Evolutionary conservation across 1,139 yeast genomes (phyloP).

Genomic region (Debaryomycetaceae sp.): DNA sequence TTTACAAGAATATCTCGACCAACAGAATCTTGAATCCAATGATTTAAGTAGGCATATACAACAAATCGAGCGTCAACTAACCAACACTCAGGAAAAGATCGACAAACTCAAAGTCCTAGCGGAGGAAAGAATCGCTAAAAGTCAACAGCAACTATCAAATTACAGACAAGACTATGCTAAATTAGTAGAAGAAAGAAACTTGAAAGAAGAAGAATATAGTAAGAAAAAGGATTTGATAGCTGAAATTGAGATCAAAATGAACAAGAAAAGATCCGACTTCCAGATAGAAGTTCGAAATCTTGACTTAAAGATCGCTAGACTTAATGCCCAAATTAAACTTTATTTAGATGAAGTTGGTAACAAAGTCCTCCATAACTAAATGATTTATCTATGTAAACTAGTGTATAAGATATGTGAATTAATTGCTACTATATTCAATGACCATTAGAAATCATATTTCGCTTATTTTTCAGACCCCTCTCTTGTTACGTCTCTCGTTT

Average conservation of each 20-base stretch:
- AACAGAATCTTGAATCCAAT: constrained; percentile 39
- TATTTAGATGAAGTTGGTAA: constrained; percentile 18
- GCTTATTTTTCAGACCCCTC: constrained; percentile 1
- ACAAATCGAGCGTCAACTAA: constrained; percentile 51
- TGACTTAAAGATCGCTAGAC: constrained; percentile 50
- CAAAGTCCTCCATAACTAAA: constrained; percentile 4
- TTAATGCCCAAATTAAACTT: constrained; percentile 49
- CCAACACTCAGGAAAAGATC: constrained; percentile 52
- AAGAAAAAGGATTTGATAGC: constrained; percentile 46
- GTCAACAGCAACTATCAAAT: constrained; percentile 42
- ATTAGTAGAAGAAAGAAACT: constrained; percentile 47
- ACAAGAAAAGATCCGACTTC: constrained; percentile 39
- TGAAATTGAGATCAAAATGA: constrained; percentile 46
- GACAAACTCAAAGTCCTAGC: constrained; percentile 48
- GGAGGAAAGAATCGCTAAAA: constrained; percentile 41
- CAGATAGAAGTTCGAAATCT: constrained; percentile 55
- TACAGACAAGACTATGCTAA: constrained; percentile 46
- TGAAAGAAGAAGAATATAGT: constrained; percentile 50
- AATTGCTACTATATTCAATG: neutral
- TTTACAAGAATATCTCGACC: constrained; percentile 47
- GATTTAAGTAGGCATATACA: constrained; percentile 50
- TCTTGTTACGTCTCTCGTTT: neutral
- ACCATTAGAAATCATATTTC: neutral
- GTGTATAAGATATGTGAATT: constrained; percentile 4
- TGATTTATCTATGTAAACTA: constrained; percentile 3